These are phyloP conservation scores for Cnidoscolus chayamansa DNA, from an alignment of 441 rosid genomes.

Conservation along the genomic window DNA sequence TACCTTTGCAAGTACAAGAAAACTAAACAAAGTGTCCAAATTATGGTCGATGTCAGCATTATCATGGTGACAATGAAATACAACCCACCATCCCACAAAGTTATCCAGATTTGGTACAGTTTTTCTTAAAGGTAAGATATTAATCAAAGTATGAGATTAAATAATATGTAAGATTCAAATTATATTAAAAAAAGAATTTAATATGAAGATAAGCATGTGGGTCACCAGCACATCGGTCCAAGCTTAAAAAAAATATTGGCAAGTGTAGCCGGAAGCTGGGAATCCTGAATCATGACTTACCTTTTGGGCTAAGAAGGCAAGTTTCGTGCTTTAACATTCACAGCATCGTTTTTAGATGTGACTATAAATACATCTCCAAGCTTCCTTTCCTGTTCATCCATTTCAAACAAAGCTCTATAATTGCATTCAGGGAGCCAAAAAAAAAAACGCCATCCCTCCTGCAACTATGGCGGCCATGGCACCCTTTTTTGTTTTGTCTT, in stretches of 20 bases:
- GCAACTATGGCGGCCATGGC: constrained; percentile 23
- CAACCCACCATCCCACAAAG: too few species aligned
- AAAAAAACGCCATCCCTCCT: not conserved
- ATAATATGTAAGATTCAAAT: too few species aligned
- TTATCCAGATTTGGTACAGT: too few species aligned
- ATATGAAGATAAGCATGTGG: not conserved
- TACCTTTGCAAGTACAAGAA: too few species aligned
- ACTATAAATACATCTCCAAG: not conserved
- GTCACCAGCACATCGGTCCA: not conserved
- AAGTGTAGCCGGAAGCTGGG: too few species aligned
- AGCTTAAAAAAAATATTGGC: not conserved
- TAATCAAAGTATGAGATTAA: too few species aligned
- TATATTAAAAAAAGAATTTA: too few species aligned
- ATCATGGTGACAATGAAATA: too few species aligned
- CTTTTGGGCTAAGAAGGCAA: constrained; percentile 19
- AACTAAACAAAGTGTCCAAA: too few species aligned
- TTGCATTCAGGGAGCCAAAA: not conserved
- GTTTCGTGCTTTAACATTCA: constrained; percentile 17
- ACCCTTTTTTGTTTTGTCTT: constrained; percentile 15
- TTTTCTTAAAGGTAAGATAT: too few species aligned
- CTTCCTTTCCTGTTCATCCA: not conserved
- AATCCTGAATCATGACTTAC: constrained; percentile 12
- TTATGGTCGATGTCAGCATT: too few species aligned
- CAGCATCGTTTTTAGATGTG: not conserved
- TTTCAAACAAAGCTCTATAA: not conserved